Percentiles rank a stretch among this genome's conserved stretches.
Conservation (phyloP, 2,329 filamentous ascomycete species). For the Neofusicoccum sp. region DNA sequence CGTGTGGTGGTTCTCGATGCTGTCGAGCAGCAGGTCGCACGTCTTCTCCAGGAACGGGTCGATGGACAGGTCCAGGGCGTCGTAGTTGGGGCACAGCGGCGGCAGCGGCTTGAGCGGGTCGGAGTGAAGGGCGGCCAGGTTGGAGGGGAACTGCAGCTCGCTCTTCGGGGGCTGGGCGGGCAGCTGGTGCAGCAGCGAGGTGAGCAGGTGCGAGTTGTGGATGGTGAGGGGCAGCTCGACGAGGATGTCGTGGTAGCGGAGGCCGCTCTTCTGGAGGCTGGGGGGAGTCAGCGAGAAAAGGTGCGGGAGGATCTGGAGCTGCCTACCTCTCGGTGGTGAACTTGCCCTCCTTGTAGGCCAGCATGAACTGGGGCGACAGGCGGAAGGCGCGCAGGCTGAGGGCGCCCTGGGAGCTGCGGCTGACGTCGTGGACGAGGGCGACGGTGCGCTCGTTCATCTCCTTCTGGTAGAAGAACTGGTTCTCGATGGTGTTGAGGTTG, state of each 20-base stretch:
- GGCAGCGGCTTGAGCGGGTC: constrained; percentile 57
- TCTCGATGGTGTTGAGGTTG: constrained; percentile 93
- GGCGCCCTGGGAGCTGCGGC: constrained; percentile 88
- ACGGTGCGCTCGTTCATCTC: constrained; percentile 82
- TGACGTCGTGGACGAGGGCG: constrained; percentile 90
- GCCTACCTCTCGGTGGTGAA: constrained; percentile 92
- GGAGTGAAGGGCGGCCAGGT: constrained; percentile 72
- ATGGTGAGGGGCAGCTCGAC: constrained; percentile 84
- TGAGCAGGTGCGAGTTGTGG: constrained; percentile 97
- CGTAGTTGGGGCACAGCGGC: constrained; percentile 83
- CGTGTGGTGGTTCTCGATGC: constrained; percentile 96
- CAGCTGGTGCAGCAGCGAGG: constrained; percentile 90
- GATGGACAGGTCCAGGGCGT: constrained; percentile 86
- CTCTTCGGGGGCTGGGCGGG: constrained; percentile 64
- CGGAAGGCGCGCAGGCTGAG: constrained; percentile 89
- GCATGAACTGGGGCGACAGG: constrained; percentile 82
- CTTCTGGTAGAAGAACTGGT: constrained; percentile 96
- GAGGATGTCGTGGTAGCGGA: constrained; percentile 91
- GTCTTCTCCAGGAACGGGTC: constrained; percentile 99
- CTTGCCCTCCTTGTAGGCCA: constrained; percentile 92
- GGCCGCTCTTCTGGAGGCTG: constrained; percentile 90
- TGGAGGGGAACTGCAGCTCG: constrained; percentile 72
- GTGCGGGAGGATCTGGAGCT: not conserved
- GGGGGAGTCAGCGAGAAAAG: constrained; percentile 8
- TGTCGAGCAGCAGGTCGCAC: constrained; percentile 91